Base-by-base conservation (phyloP, 2,329 filamentous ascomycete genomes). In the Elsinoe australis region DNA sequence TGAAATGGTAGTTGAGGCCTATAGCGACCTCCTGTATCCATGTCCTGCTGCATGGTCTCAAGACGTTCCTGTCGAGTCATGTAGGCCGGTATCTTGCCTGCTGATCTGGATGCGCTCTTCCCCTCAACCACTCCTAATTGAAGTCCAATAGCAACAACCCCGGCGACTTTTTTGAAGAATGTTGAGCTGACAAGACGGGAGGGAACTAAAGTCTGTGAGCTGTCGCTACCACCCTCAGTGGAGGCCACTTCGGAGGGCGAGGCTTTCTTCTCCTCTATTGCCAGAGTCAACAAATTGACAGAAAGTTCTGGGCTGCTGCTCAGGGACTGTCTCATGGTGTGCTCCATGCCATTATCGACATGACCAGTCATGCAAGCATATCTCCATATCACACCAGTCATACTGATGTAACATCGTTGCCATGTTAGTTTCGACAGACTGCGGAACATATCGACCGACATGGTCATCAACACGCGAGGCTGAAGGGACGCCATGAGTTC, bases 321-420 rank as follows among this genome's bases (percentile, higher is more conserved):
- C 2, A 44, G 14, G 6, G 39, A 44, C 2, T 14, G n/a, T 6
- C 39, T 18, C 17, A 44, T 29, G 5, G 12, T 19, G 14, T 5
- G 18, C 4, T 46, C 31, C 38, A 58, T 51, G 3, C 18, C 5
- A n/a, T 32, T 44, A 3, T 38, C 36, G 4, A 58, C 52, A 12
- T 58, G 46, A 3, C 59, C 60, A 15, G 51, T 41, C 12, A 54
- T 52, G 49, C 59, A 63, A 12, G 60, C 60, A 49, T 64, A 61
- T 5, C 58, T 56, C 61, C 61, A 65, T 14, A 64, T 48, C 1
- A 63, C 57, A 14, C 59, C 53, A n/a, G 59, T 45, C 38, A 57
- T 54, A 35, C 64, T 64, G 52, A 53, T 58, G 42, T 52, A 54
- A 6, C 51, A 48, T 4, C 39, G 17, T 3, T 44, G 33, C 56